These are phyloP conservation scores for Sarocladium kiliense DNA, from an alignment of 2,329 filamentous ascomycete genomes.

Conservation along the genomic window DNA sequence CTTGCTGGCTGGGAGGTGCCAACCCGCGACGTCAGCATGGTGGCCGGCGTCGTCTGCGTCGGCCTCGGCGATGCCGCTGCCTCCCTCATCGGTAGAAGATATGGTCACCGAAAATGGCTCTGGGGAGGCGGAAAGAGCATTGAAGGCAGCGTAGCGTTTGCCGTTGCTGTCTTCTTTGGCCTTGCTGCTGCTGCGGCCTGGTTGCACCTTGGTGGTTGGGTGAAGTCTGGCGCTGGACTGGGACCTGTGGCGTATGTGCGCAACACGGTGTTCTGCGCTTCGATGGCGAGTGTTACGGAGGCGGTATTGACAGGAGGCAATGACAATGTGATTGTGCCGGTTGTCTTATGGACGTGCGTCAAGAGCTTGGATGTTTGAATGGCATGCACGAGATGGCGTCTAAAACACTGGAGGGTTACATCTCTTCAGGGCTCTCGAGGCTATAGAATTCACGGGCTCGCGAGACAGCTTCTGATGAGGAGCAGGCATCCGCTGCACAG, in stretches of 20 bases:
- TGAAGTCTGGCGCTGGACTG: constrained; percentile 42
- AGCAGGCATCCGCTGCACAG: no score
- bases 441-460: no score
- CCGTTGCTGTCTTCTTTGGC: constrained; percentile 69
- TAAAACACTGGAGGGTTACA: background rate
- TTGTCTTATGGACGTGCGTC: constrained; percentile 88
- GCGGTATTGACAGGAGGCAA: constrained; percentile 94
- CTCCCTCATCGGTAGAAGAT: constrained; percentile 81
- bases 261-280: constrained; percentile 69
- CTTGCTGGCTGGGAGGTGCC: constrained; percentile 72
- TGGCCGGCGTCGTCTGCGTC: constrained; percentile 88
- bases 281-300: constrained; percentile 83
- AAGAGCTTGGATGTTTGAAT: constrained; percentile 62
- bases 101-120: constrained; percentile 83
- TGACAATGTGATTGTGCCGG: constrained; percentile 95
- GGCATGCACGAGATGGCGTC: constrained; percentile 12
- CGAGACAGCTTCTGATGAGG: no score
- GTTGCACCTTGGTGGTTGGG: constrained; percentile 73
- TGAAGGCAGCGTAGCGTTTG: constrained; percentile 82
- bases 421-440: no score
- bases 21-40: constrained; percentile 77
- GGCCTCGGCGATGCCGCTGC: constrained; percentile 93
- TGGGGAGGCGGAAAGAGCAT: constrained; percentile 97
- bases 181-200: constrained; percentile 66
- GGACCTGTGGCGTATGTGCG: constrained; percentile 36